These are phyloP conservation scores for Termitomyces sp. DNA, from an alignment of 768 basidiomycete genomes.

Conservation along the genomic window DNA sequence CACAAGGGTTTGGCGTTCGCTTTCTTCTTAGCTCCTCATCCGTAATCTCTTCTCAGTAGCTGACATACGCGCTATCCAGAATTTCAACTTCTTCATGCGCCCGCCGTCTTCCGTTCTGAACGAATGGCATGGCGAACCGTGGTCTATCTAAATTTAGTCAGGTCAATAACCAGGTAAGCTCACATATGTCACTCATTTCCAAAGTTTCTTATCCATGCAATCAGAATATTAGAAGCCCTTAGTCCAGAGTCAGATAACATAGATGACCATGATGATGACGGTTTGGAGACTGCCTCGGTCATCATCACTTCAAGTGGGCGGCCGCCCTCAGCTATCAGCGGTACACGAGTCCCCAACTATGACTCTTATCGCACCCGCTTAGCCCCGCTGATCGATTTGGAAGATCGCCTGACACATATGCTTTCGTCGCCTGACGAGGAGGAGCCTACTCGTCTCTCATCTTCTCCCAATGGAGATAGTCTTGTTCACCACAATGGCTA, in stretches of 20 bases:
- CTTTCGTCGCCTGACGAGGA: constrained; percentile 71
- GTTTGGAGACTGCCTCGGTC: constrained; percentile 42
- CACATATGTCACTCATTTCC: constrained; percentile 9
- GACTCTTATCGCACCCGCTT: constrained; percentile 57
- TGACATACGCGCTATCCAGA: constrained; percentile 37
- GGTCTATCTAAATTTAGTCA: constrained; percentile 83
- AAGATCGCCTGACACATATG: constrained; percentile 59
- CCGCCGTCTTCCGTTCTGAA: constrained; percentile 71
- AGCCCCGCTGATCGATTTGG: constrained; percentile 64
- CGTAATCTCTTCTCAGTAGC: background rate
- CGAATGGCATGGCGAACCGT: constrained; percentile 84
- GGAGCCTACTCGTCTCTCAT: constrained; percentile 53
- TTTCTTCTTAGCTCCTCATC: background rate
- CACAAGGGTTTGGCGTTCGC: background rate
- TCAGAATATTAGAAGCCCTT: constrained; percentile 69
- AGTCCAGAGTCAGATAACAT: constrained; percentile 54
- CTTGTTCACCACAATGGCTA: constrained; percentile 16
- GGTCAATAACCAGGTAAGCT: constrained; percentile 67
- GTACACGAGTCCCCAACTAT: constrained; percentile 49
- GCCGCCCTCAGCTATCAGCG: constrained; percentile 44
- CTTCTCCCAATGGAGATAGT: constrained; percentile 22
- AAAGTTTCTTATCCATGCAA: constrained; percentile 11
- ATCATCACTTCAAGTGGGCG: constrained; percentile 46
- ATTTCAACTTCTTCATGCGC: constrained; percentile 78
- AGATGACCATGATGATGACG: constrained; percentile 58